Evolutionary conservation across 495 filamentous ascomycete genomes (phyloP).

Genomic region (Opeltia flavorubescens): DNA sequence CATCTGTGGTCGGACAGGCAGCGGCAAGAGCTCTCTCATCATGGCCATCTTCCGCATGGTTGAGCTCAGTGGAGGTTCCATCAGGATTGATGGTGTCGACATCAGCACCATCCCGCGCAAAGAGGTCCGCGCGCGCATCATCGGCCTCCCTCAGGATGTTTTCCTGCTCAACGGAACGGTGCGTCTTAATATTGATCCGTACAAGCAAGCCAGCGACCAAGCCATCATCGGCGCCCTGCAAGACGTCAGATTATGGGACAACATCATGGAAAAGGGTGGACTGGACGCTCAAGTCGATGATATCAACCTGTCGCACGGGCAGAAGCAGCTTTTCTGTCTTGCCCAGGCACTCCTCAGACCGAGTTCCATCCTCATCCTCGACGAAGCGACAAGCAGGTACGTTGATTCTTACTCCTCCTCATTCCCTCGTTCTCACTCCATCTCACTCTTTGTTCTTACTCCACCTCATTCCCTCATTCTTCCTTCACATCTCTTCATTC

Average conservation of each 20-base stretch:
- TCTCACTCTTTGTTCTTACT: not conserved
- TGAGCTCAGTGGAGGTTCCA: constrained; percentile 26
- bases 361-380: constrained; percentile 34
- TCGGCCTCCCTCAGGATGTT: constrained; percentile 43
- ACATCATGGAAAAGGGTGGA: constrained; percentile 35
- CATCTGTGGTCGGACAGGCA: constrained; percentile 23
- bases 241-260: constrained; percentile 32
- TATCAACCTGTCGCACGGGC: constrained; percentile 42
- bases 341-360: constrained; percentile 41
- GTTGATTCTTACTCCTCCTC: constrained; percentile 1
- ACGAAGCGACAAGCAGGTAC: constrained; percentile 39
- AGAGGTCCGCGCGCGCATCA: constrained; percentile 33
- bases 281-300: constrained; percentile 36
- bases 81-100: constrained; percentile 34
- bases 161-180: constrained; percentile 36
- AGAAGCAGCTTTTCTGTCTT: constrained; percentile 52
- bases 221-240: constrained; percentile 33
- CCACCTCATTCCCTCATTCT: not conserved
- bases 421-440: not conserved
- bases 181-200: constrained; percentile 32
- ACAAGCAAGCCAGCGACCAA: constrained; percentile 16
- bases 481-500: not conserved
- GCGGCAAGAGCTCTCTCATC: constrained; percentile 36
- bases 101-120: constrained; percentile 32
- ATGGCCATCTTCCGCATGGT: constrained; percentile 42